These are phyloP conservation scores for Colletotrichum liriopes DNA, from an alignment of 2,329 filamentous ascomycete species.

Conservation along the genomic window DNA sequence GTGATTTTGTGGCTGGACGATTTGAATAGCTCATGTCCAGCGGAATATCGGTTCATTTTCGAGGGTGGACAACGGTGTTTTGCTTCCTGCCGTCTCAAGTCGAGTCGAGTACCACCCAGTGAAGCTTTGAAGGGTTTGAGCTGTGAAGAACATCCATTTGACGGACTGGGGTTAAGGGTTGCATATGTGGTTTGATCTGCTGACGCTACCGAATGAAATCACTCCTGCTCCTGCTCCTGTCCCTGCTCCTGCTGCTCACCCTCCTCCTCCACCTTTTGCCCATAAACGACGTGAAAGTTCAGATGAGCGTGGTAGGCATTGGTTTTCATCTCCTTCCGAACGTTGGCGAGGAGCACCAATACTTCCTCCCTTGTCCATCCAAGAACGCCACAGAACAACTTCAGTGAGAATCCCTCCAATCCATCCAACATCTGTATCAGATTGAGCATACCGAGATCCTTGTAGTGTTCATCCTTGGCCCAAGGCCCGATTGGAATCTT, in stretches of 20 bases:
- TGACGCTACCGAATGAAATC: not conserved
- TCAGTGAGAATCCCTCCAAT: slow-evolving; percentile 45
- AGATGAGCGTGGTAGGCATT: slow-evolving; percentile 46
- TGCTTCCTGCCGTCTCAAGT: slow-evolving; percentile 4
- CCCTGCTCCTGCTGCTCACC: not conserved
- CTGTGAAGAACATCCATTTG: not conserved
- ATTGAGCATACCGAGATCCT: slow-evolving; percentile 50
- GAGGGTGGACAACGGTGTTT: not conserved
- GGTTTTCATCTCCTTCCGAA: slow-evolving; percentile 49
- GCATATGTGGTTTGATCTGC: slow-evolving; percentile 18
- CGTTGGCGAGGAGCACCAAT: slow-evolving; percentile 47
- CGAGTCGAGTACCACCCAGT: not conserved
- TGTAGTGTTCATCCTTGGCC: slow-evolving; percentile 53
- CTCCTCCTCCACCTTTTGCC: slow-evolving; percentile 29
- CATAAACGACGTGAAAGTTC: slow-evolving; percentile 42
- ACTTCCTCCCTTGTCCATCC: slow-evolving; percentile 49
- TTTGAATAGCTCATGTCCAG: not conserved
- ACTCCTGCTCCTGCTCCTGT: not conserved
- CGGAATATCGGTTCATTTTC: not conserved
- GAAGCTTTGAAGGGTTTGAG: not conserved
- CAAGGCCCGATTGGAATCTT: slow-evolving; percentile 55
- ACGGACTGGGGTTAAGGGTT: not conserved
- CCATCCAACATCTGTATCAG: slow-evolving; percentile 42
- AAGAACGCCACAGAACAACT: slow-evolving; percentile 49
- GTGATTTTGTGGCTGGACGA: slow-evolving; percentile 13